Conservation (phyloP, 441 rosid genomes). For the Hura crepitans region DNA sequence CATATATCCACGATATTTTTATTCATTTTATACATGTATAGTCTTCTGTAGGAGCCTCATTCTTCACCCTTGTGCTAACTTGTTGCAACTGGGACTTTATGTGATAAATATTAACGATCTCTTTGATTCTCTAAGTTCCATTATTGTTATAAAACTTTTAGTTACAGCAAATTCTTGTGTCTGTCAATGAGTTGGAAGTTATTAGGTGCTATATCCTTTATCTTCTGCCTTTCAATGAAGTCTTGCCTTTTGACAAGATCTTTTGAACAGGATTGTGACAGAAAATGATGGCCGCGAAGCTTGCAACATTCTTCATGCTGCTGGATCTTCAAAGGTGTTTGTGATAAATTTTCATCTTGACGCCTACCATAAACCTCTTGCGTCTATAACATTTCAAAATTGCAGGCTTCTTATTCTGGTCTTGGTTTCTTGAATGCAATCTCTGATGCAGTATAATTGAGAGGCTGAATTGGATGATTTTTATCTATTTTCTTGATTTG, state of each 20-base stretch:
- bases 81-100: neutral
- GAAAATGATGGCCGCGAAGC: conserved; percentile 90
- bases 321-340: conserved; percentile 89
- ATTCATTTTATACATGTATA: too few species aligned
- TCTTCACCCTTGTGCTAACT: too few species aligned
- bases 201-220: neutral
- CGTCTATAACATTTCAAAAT: neutral
- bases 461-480: neutral
- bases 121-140: neutral
- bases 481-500: neutral
- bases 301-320: conserved; percentile 86
- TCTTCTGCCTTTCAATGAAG: neutral
- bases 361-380: conserved; percentile 12
- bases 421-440: conserved; percentile 2
- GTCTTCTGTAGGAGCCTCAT: too few species aligned
- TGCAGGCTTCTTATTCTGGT: conserved; percentile 2
- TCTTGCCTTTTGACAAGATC: conserved; percentile 15
- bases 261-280: conserved; percentile 57
- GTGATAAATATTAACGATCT: neutral
- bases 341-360: conserved; percentile 7
- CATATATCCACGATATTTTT: too few species aligned
- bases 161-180: neutral
- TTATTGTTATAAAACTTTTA: neutral
- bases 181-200: neutral
- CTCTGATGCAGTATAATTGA: neutral